phyloP scores from a whole-genome alignment of 2,329 filamentous ascomycete species.

The Neonectria sp. region DNA sequence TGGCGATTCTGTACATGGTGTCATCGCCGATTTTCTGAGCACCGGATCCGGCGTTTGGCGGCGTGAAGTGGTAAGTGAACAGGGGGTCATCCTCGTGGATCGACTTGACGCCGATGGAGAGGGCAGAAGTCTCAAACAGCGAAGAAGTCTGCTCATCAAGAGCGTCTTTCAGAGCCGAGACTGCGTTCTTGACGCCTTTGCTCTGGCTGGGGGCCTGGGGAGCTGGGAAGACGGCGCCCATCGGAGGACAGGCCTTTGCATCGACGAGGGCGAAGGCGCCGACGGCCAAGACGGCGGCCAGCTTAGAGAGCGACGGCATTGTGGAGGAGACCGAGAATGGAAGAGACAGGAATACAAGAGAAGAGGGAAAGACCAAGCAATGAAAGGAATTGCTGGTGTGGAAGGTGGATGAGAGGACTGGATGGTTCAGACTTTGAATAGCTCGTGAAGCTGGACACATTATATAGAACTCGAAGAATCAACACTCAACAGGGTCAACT shows the following conservation, averaged over 20 bases:
- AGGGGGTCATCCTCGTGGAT: conserved; percentile 56
- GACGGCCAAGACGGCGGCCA: conserved; percentile 34
- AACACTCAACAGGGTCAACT: neutral
- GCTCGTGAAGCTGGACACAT: neutral
- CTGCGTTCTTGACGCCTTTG: conserved; percentile 47
- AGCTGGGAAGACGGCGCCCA: conserved; percentile 59
- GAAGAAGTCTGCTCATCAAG: conserved; percentile 48
- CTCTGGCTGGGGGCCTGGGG: conserved; percentile 53
- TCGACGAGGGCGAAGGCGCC: conserved; percentile 37
- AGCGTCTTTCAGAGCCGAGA: conserved; percentile 37
- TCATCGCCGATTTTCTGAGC: conserved; percentile 47
- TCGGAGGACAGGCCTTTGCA: conserved; percentile 57
- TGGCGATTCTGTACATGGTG: conserved; percentile 54
- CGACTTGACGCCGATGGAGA: conserved; percentile 59
- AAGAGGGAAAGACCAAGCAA: no score
- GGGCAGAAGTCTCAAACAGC: conserved; percentile 50
- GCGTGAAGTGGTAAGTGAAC: conserved; percentile 60
- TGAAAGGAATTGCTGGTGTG: neutral
- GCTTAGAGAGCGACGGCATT: conserved; percentile 39
- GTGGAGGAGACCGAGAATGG: neutral
- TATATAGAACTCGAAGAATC: conserved; percentile 37
- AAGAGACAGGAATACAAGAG: neutral
- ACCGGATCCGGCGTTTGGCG: conserved; percentile 47
- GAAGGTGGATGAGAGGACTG: neutral
- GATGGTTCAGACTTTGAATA: neutral